These are phyloP conservation scores for Fusarium begoniae DNA, from an alignment of 2,329 filamentous ascomycete genomes.

Conservation along the genomic window DNA sequence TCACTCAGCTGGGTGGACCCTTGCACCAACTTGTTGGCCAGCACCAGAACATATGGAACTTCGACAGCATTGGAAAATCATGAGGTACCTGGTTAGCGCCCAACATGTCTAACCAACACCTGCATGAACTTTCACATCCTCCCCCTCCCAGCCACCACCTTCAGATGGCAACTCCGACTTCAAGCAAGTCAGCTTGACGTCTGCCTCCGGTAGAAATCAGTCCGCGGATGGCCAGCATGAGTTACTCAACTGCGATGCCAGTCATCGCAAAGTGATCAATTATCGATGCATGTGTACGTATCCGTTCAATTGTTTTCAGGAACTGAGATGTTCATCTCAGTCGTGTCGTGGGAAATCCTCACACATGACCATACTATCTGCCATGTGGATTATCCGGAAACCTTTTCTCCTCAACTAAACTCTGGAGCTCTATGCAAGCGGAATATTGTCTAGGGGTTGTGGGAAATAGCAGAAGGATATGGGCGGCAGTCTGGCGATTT, in stretches of 20 bases:
- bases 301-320: not conserved
- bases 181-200: not conserved
- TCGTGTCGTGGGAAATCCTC: not conserved
- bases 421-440: not conserved
- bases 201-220: not conserved
- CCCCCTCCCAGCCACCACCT: not conserved
- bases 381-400: not conserved
- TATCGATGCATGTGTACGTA: not conserved
- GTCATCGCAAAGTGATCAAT: not conserved
- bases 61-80: not conserved
- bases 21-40: not conserved
- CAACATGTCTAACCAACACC: not conserved
- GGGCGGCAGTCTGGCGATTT: not conserved
- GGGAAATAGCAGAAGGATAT: no score
- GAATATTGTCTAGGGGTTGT: not conserved
- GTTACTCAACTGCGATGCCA: not conserved
- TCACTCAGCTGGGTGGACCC: not conserved
- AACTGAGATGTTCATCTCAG: not conserved
- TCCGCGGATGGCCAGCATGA: not conserved
- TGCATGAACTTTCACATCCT: not conserved
- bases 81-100: not conserved
- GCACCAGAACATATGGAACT: not conserved
- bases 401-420: not conserved
- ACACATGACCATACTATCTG: not conserved
- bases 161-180: not conserved